These are phyloP conservation scores for Teunomyces kruisii DNA, from an alignment of 805 yeast species.

Conservation along the genomic window DNA sequence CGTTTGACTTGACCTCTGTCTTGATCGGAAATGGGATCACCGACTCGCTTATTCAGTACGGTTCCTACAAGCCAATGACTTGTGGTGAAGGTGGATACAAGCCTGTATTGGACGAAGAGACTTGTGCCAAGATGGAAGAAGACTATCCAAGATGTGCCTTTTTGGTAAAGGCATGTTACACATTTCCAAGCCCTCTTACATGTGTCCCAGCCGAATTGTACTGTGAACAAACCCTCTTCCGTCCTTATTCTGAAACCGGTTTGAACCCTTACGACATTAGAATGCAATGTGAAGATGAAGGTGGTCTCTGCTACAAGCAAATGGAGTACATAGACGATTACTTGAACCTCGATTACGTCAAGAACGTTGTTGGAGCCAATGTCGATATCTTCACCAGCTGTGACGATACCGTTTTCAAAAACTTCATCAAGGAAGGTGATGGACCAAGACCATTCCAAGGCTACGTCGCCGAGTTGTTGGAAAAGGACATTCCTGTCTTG, in stretches of 20 bases:
- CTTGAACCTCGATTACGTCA: constrained; percentile 54
- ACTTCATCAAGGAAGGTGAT: constrained; percentile 60
- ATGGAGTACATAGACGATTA: constrained; percentile 50
- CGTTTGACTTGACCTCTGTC: constrained; percentile 34
- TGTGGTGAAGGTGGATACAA: constrained; percentile 46
- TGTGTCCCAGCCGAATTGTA: constrained; percentile 41
- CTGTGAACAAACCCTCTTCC: constrained; percentile 28
- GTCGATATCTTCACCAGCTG: constrained; percentile 47
- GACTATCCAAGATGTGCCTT: constrained; percentile 35
- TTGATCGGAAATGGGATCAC: constrained; percentile 48
- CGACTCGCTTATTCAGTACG: constrained; percentile 41
- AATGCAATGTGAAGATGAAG: constrained; percentile 46
- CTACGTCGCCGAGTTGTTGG: constrained; percentile 46
- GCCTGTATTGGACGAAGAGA: constrained; percentile 32
- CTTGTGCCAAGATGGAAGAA: constrained; percentile 34
- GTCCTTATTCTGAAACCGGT: constrained; percentile 46
- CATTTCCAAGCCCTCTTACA: constrained; percentile 29
- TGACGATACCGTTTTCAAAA: constrained; percentile 49
- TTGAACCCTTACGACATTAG: constrained; percentile 67
- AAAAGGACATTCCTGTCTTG: constrained; percentile 39
- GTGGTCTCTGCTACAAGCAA: constrained; percentile 52
- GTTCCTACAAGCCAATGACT: constrained; percentile 44
- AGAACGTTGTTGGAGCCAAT: constrained; percentile 57
- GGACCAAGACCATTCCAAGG: constrained; percentile 71
- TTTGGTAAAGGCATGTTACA: constrained; percentile 32